These are phyloP conservation scores for Lentinula sp. DNA, from an alignment of 768 basidiomycete genomes.

Conservation along the genomic window DNA sequence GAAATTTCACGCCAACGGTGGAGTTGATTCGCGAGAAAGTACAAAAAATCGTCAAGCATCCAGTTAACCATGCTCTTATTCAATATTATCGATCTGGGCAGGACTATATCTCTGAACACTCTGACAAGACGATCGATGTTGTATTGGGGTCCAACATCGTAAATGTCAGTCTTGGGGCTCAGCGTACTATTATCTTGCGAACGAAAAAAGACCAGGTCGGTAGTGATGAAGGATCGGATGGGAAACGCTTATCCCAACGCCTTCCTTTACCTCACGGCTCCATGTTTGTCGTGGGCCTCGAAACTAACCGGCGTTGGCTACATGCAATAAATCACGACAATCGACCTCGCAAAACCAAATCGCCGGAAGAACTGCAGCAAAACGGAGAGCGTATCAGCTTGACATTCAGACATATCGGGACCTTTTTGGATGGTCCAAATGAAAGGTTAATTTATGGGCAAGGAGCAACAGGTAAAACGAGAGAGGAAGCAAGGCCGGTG, in stretches of 20 bases:
- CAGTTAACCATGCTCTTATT: constrained; percentile 79
- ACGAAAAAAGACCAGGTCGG: constrained; percentile 45
- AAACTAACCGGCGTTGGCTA: constrained; percentile 70
- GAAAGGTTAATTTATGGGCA: constrained; percentile 58
- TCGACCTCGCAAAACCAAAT: constrained; percentile 49
- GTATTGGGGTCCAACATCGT: constrained; percentile 69
- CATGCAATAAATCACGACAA: constrained; percentile 78
- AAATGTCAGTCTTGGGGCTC: constrained; percentile 77
- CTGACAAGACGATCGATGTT: constrained; percentile 83
- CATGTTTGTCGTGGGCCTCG: constrained; percentile 73
- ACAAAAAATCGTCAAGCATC: constrained; percentile 51
- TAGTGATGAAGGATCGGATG: constrained; percentile 1
- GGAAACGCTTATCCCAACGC: constrained; percentile 37
- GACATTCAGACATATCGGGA: constrained; percentile 76
- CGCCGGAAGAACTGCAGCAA: constrained; percentile 44
- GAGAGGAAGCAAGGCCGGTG: constrained; percentile 46
- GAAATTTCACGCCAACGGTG: constrained; percentile 65
- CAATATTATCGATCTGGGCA: constrained; percentile 75
- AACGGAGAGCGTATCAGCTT: constrained; percentile 70
- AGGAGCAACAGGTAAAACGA: constrained; percentile 61
- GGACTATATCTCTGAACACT: constrained; percentile 84
- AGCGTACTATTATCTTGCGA: constrained; percentile 71
- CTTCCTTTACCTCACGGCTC: constrained; percentile 77
- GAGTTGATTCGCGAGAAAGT: constrained; percentile 57
- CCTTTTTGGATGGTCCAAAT: constrained; percentile 40